phyloP scores from a whole-genome alignment of 2,329 filamentous ascomycete species.

The Acarospora socialis region DNA sequence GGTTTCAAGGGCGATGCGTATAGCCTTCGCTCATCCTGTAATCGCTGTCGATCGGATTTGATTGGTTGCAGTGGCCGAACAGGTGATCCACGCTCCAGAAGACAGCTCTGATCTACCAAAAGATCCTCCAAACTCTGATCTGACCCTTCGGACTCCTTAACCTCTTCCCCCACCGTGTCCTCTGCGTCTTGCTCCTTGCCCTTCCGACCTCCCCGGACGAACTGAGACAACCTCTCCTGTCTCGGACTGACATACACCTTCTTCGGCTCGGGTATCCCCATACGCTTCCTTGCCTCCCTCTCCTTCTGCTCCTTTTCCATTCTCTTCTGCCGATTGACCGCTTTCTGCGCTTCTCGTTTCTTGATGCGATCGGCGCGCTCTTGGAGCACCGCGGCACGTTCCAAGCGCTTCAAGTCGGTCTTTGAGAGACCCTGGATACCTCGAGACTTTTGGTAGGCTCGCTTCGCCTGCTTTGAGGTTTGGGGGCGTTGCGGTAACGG shows the following conservation, averaged over 20 bases:
- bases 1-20: not conserved
- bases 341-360: constrained; percentile 9
- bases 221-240: constrained; percentile 6
- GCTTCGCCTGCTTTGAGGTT: constrained; percentile 11
- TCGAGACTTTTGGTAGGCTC: constrained; percentile 9
- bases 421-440: constrained; percentile 8
- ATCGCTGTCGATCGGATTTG: not conserved
- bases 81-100: too few species aligned
- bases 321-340: constrained; percentile 8
- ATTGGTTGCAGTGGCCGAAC: too few species aligned
- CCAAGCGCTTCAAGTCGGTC: constrained; percentile 6
- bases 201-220: constrained; percentile 2
- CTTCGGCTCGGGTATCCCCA: constrained; percentile 5
- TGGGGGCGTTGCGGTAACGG: too few species aligned
- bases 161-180: not conserved
- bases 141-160: not conserved
- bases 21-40: not conserved
- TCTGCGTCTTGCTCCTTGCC: not conserved
- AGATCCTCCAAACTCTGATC: not conserved
- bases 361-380: constrained; percentile 10
- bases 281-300: constrained; percentile 7
- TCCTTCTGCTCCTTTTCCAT: constrained; percentile 11
- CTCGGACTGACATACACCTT: constrained; percentile 7
- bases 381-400: constrained; percentile 7
- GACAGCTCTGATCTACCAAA: not conserved